These are phyloP conservation scores for Hymenoscyphus albidus DNA, from an alignment of 2,329 filamentous ascomycete species.

Conservation along the genomic window DNA sequence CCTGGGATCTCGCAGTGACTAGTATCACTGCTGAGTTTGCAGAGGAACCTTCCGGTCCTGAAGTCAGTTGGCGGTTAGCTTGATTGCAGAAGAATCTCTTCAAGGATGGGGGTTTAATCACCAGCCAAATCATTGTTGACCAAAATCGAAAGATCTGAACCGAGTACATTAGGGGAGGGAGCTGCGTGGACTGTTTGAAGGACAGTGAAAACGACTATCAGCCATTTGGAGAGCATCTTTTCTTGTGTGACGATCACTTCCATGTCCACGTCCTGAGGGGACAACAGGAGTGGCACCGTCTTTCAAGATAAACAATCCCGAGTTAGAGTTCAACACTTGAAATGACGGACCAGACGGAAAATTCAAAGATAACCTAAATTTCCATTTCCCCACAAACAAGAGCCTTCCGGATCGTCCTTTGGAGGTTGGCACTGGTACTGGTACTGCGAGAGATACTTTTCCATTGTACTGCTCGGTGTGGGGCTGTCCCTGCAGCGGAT, in stretches of 20 bases:
- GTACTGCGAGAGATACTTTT: conserved; percentile 5
- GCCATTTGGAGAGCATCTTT: conserved; percentile 19
- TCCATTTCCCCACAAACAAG: conserved; percentile 12
- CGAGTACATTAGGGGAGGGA: conserved; percentile 21
- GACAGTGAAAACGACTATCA: conserved; percentile 16
- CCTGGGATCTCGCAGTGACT: conserved; percentile 17
- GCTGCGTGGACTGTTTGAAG: conserved; percentile 16
- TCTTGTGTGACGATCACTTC: background rate
- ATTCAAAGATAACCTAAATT: conserved; percentile 20
- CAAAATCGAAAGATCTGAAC: conserved; percentile 23
- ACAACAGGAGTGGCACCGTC: conserved; percentile 11
- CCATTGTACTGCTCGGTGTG: background rate
- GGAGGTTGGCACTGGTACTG: conserved; percentile 7
- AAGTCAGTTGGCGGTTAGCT: conserved; percentile 1
- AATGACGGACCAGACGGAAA: conserved; percentile 13
- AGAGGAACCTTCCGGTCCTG: conserved; percentile 22
- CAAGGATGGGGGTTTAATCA: conserved; percentile 1
- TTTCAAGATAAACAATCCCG: conserved; percentile 17
- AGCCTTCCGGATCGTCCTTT: conserved; percentile 10
- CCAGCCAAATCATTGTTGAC: conserved; percentile 26
- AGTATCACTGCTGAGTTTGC: conserved; percentile 23
- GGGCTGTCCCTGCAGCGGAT: conserved; percentile 13
- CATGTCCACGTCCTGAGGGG: conserved; percentile 6
- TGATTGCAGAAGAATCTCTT: background rate
- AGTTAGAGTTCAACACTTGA: conserved; percentile 15